Conservation (phyloP, 306 rosid species). For the Ormosia semicastrata region DNA sequence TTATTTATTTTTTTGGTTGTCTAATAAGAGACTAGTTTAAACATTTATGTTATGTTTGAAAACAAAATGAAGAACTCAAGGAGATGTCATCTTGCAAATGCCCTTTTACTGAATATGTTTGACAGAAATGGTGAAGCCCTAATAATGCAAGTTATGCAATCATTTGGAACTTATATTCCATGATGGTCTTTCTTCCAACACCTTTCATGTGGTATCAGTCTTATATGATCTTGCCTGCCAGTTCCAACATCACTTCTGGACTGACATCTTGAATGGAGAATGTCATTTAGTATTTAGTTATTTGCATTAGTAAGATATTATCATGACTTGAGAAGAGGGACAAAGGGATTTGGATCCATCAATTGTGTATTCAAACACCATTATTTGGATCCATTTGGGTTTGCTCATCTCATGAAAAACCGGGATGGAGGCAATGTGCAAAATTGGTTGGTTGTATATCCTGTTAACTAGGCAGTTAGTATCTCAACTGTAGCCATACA, state of each 20-base stretch:
- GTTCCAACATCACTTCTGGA: background rate
- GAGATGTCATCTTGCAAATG: background rate
- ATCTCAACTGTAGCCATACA: background rate
- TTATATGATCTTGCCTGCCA: background rate
- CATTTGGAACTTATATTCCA: background rate
- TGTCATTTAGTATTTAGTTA: background rate
- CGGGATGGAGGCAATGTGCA: background rate
- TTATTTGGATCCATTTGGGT: constrained; percentile 6
- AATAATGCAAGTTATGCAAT: background rate
- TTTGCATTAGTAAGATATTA: background rate
- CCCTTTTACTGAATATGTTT: background rate
- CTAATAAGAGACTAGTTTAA: background rate
- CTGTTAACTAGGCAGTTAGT: background rate
- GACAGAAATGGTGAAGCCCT: constrained; percentile 5
- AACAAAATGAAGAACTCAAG: background rate
- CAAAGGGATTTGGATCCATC: background rate
- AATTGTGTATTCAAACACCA: background rate
- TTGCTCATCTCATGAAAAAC: background rate
- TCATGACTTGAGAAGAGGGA: constrained; percentile 4
- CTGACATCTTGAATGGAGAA: background rate
- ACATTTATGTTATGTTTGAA: background rate
- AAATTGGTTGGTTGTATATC: background rate
- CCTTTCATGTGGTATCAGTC: background rate
- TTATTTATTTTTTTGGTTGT: background rate
- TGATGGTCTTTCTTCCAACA: background rate